Conservation (phyloP, 2,329 filamentous ascomycete genomes). For the Coleophoma crateriformis region DNA sequence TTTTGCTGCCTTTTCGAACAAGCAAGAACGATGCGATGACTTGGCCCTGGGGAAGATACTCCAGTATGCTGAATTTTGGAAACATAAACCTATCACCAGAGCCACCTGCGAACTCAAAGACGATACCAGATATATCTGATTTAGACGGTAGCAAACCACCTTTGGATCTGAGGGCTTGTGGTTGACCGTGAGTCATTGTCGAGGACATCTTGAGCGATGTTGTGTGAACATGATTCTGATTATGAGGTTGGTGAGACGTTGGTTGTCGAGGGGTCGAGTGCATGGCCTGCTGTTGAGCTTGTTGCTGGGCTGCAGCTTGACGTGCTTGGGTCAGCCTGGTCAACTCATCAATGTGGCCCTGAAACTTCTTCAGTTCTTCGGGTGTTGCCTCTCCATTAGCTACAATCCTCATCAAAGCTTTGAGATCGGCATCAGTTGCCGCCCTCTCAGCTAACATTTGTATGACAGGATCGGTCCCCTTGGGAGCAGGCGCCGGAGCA, state of each 20-base stretch:
- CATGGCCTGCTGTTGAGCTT: constrained; percentile 3
- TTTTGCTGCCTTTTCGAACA: constrained; percentile 64
- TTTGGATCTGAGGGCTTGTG: constrained; percentile 55
- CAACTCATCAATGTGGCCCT: constrained; percentile 75
- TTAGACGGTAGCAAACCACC: constrained; percentile 48
- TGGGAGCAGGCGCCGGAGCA: constrained; percentile 13
- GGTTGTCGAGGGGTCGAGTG: not conserved
- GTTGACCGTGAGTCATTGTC: constrained; percentile 24
- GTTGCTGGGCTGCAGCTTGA: constrained; percentile 40
- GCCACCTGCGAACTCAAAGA: constrained; percentile 63
- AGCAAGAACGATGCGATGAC: constrained; percentile 73
- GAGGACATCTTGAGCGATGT: constrained; percentile 11
- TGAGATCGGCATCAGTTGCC: constrained; percentile 64
- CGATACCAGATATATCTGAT: constrained; percentile 59
- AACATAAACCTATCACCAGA: constrained; percentile 73
- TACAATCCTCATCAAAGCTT: constrained; percentile 78
- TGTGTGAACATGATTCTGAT: constrained; percentile 3
- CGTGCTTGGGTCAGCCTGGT: constrained; percentile 57
- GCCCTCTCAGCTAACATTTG: constrained; percentile 72
- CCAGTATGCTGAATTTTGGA: constrained; percentile 71
- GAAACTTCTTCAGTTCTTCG: constrained; percentile 69
- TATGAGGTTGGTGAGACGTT: not conserved
- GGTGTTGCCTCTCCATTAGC: constrained; percentile 68
- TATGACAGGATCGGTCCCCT: constrained; percentile 69
- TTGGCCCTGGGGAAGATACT: constrained; percentile 55